Conservation (phyloP, 345 rosid genomes). For the Cochlearia excelsa region DNA sequence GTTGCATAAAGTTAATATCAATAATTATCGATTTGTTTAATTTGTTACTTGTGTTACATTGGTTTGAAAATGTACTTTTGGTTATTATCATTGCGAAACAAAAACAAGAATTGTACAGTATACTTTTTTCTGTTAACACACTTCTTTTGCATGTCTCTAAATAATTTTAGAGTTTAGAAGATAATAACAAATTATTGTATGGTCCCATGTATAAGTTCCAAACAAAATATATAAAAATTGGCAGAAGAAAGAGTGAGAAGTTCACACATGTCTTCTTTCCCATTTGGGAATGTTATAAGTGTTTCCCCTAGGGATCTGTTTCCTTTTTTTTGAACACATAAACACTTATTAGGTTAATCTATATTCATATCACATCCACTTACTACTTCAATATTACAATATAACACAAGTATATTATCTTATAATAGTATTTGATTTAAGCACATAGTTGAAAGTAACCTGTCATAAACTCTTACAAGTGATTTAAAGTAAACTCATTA, state of each 20-base stretch:
- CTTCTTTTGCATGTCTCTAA: no score
- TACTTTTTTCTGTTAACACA: no score
- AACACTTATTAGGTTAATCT: conserved; percentile 1
- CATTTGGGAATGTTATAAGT: conserved; percentile 21
- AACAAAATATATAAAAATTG: background rate
- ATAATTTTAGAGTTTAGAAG: no score
- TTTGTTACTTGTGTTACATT: no score
- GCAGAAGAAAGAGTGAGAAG: conserved; percentile 19
- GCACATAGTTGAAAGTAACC: no score
- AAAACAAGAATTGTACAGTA: no score
- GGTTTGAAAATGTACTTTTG: no score
- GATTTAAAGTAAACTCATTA: background rate
- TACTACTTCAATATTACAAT: background rate
- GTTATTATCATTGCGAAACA: no score
- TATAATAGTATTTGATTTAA: background rate
- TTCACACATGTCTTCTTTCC: conserved; percentile 30
- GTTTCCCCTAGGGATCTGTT: conserved; percentile 28
- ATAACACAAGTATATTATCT: background rate
- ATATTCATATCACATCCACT: background rate
- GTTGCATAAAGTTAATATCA: no score
- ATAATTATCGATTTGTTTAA: no score
- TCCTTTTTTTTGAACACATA: conserved; percentile 4
- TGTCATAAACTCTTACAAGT: no score
- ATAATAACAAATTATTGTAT: no score
- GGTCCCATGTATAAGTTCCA: conserved; percentile 13